Evolutionary conservation across 192 early-diverging fungal genomes (phyloP), one percentile per base, ranked within the genome.

Genomic region (Backusella morwellensis): DNA sequence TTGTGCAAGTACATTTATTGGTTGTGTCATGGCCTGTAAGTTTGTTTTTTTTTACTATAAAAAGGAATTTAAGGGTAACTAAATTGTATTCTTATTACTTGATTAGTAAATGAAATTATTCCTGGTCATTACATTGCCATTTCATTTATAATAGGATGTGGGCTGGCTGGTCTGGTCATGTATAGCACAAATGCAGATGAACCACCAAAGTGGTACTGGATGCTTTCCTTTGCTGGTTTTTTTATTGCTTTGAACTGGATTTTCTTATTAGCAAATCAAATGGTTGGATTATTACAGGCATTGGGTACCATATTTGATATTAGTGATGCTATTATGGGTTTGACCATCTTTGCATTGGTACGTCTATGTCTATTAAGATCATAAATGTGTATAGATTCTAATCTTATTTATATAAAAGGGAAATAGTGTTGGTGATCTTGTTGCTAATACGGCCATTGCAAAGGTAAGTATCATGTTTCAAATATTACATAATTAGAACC

Each of bases 361-460:
- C 14, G 15, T 44, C 15, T n/a, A 32, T 29, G n/a, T 71, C 26
- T 44, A n/a, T 50, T 17, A 42, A 26, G 4, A 44, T 23, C 23
- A 68, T 68, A 50, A 0, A 63, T 29, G 3, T 52, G 19, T 8
- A n/a, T n/a, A 7, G 2, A 54, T 54, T 17, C 50, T 54, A 54
- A 54, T n/a, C 3, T 12, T 44, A 4, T 44, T 44, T 44, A 15
- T 44, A 4, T 44, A 36, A 66, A 69, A 90, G 88, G 92, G 93
- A 6, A 93, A 94, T 79, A 93, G 92, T 72, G 83, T 95, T 34
- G 93, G 93, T 56, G 97, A 99, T 77, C 84, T 99, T 66, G 91
- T 97, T 9, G 96, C 97, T 8, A 97, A 98, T 78, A 86, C 95
- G 34, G 92, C 92, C 26, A 92, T 98, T 68, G 95, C 97, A 15